Percentiles rank a stretch among this genome's conserved stretches.
Conservation (phyloP, 805 yeast species). For the Nematodospora valgi region DNA sequence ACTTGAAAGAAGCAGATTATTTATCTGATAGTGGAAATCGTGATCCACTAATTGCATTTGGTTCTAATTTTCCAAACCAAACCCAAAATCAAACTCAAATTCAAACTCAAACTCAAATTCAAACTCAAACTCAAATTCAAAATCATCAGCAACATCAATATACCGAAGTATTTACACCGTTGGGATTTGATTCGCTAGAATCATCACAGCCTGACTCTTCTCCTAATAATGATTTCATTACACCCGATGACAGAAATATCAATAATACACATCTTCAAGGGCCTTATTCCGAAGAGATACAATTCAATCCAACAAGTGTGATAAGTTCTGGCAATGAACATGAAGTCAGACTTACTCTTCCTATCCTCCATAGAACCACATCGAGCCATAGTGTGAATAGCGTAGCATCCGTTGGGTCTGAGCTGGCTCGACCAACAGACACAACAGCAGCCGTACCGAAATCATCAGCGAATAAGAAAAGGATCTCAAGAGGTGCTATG, state of each 20-base stretch:
- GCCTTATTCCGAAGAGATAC: conserved; percentile 3
- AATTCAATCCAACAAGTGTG: too few relatives aligned
- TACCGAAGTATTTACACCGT: conserved; percentile 4
- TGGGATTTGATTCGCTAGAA: conserved; percentile 1
- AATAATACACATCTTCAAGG: conserved; percentile 4
- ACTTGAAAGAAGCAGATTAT: conserved; percentile 7
- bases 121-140: neutral
- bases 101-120: neutral
- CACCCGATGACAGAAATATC: conserved; percentile 3
- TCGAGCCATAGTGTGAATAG: conserved; percentile 16
- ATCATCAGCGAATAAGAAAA: too few relatives aligned
- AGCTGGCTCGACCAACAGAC: conserved; percentile 3
- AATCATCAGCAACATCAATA: neutral
- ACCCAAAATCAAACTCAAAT: too few relatives aligned
- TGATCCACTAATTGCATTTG: neutral
- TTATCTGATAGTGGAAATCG: neutral
- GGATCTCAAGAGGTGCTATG: conserved; percentile 31
- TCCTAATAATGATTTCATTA: conserved; percentile 1
- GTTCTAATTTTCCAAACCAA: neutral
- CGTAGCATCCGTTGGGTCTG: conserved; percentile 10
- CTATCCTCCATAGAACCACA: conserved; percentile 13
- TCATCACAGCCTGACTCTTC: conserved; percentile 1
- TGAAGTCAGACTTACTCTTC: conserved; percentile 7
- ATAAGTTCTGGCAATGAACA: conserved; percentile 6
- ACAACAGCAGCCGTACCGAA: conserved; percentile 1